A percentile compares a stretch with the other conserved stretches of the same genome.
Conservation (phyloP, 192 early-diverging fungal genomes). For the Backusella tuberculispora region DNA sequence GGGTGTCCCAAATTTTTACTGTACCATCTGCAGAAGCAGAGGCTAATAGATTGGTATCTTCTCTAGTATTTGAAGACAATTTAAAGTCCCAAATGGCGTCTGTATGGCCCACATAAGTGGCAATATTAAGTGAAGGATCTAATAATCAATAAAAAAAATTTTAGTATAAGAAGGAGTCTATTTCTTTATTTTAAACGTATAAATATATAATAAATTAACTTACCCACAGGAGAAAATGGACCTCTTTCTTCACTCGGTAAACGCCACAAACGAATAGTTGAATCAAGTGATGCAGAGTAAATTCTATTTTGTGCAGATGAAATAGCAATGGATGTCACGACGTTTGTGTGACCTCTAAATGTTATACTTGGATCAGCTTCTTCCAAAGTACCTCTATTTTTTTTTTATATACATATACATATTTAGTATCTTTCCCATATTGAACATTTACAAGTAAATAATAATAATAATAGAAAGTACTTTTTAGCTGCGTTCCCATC, state of each 20-base stretch:
- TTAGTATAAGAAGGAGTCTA: background rate
- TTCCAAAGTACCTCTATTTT: conserved; percentile 28
- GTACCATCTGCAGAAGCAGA: conserved; percentile 82
- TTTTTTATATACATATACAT: background rate
- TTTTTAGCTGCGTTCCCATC: conserved; percentile 39
- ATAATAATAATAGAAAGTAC: conserved; percentile 23
- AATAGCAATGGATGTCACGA: conserved; percentile 69
- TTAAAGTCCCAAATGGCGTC: conserved; percentile 87
- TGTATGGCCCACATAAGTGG: conserved; percentile 78
- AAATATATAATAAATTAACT: background rate
- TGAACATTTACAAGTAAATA: background rate
- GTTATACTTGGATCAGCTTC: conserved; percentile 75
- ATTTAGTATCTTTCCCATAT: background rate
- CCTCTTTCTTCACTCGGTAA: conserved; percentile 59
- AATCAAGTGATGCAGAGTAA: conserved; percentile 76
- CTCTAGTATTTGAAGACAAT: conserved; percentile 57
- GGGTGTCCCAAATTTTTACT: conserved; percentile 81
- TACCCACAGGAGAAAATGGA: conserved; percentile 60
- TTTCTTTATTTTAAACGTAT: background rate
- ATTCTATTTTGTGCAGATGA: conserved; percentile 59
- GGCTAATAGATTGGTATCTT: conserved; percentile 58
- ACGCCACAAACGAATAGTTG: conserved; percentile 69
- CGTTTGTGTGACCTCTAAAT: conserved; percentile 74
- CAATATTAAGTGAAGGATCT: conserved; percentile 57
- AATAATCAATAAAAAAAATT: background rate